Evolutionary conservation across 2,329 filamentous ascomycete genomes (phyloP), one percentile per base, ranked within the genome.

Genomic region (Colletotrichum ledebouriae): DNA sequence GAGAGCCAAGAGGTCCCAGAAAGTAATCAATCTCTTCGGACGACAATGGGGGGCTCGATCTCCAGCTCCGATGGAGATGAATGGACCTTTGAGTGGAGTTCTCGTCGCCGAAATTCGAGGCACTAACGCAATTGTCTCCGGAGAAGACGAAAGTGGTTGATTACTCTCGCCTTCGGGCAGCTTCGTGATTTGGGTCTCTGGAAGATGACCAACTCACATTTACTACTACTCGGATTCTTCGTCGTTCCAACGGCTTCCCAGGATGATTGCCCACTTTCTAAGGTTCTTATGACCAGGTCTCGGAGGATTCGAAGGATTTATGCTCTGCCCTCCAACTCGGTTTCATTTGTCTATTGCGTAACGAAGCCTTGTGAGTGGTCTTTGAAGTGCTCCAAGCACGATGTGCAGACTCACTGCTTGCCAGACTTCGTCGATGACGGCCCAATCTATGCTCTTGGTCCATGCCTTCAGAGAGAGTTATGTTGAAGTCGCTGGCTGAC

Each of bases 51-150:
- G 13, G 41, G 17, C 53, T 59, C 53, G 34, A 61, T 61, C 47
- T 52, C 50, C 46, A 61, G 37, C 20, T 52, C 22, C 44, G 20
- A 63, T 63, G 52, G 29, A 57, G 42, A 63, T 56, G 44, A 59
- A 64, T 44, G 33, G 29, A 52, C 53, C 61, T 59, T 12, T 20
- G 9, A 15, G 61, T 64, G 61, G 53, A 25, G 61, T 50, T 12
- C 9, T 42, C 22, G 25, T 11, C 33, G 61, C 49, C 17, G 22
- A 42, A 20, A 12, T 50, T 33, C 7, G 44, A 50, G 25, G 22
- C 44, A 52, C 37, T 34, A 42, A 64, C 46, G 61, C 44, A 59
- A 15, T n/a, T 42, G 13, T 59, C 34, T 58, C 44, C 53, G 59
- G 50, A 59, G 4, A 52, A 17, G 6, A n/a, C 22, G 34, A 42